Conservation (phyloP, 257 asterid species). For the Solanum clarkiae region DNA sequence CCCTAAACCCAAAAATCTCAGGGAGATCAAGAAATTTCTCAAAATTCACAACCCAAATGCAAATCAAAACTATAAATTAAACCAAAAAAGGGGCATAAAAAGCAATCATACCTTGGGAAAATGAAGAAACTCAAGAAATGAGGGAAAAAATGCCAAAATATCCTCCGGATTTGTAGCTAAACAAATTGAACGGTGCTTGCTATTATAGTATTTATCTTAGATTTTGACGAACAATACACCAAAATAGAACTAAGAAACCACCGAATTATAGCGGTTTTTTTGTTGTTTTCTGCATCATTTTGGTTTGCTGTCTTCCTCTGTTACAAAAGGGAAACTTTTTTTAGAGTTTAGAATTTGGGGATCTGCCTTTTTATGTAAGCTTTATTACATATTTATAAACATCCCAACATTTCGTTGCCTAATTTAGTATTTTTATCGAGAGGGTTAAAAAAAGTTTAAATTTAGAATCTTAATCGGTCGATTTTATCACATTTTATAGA, state of each 20-base stretch:
- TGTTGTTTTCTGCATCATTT: neutral
- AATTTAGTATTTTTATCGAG: neutral
- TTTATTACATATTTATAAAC: neutral
- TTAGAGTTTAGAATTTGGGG: neutral
- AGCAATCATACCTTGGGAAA: neutral
- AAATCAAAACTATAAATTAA: neutral
- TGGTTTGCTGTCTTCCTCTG: neutral
- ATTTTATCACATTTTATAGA: no score
- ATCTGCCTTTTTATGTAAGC: neutral
- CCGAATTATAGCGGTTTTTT: neutral
- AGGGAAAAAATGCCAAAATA: neutral
- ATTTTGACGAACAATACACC: neutral
- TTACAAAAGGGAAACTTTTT: neutral
- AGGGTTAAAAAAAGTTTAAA: neutral
- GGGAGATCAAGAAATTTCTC: neutral
- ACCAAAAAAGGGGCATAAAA: neutral
- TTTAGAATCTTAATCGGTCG: rapidly evolving
- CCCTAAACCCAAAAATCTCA: neutral
- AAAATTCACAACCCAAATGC: neutral
- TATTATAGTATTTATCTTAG: neutral
- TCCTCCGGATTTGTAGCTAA: neutral
- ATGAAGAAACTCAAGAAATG: neutral
- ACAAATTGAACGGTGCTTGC: neutral
- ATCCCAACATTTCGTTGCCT: neutral
- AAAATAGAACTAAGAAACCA: neutral